Evolutionary conservation across 169 alveolate species (phyloP).

Genomic region (Theileria equi): DNA sequence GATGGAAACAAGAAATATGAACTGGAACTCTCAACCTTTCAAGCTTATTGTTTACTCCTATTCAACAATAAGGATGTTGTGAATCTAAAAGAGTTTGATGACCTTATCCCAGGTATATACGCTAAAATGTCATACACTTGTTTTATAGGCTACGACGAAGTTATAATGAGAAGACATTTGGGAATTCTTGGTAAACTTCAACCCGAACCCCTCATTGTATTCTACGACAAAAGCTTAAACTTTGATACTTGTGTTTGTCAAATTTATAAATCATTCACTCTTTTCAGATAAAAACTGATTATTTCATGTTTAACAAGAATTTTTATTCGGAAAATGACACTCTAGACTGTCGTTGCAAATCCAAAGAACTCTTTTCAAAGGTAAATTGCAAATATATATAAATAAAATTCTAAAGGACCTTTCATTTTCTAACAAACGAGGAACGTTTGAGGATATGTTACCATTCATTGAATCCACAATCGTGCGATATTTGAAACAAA

Average conservation of each 20-base stretch:
- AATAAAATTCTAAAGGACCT: not conserved
- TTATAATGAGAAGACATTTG: slow-evolving; percentile 30
- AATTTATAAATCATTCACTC: not conserved
- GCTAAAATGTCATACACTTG: not conserved
- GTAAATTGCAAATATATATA: not conserved
- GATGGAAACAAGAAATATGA: too few species aligned
- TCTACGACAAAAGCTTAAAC: not conserved
- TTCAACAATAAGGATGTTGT: slow-evolving; percentile 5
- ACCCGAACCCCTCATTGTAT: slow-evolving; percentile 12
- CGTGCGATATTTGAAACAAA: slow-evolving; percentile 37
- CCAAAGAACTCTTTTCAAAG: slow-evolving; percentile 1
- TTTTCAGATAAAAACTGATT: slow-evolving; percentile 3
- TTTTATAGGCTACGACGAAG: slow-evolving; percentile 33
- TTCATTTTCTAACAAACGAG: not conserved
- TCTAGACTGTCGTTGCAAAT: not conserved
- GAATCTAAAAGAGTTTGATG: slow-evolving; percentile 11
- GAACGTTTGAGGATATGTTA: slow-evolving; percentile 22
- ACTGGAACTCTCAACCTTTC: slow-evolving; percentile 25
- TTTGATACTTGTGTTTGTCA: slow-evolving; percentile 26
- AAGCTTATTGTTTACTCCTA: slow-evolving; percentile 50
- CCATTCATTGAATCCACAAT: slow-evolving; percentile 57
- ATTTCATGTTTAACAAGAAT: slow-evolving; percentile 14
- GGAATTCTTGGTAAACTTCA: not conserved
- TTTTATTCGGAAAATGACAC: not conserved
- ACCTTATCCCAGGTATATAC: not conserved